Base-by-base conservation (phyloP, 129 eudicot genomes). In the Gnaphalium uliginosum region DNA sequence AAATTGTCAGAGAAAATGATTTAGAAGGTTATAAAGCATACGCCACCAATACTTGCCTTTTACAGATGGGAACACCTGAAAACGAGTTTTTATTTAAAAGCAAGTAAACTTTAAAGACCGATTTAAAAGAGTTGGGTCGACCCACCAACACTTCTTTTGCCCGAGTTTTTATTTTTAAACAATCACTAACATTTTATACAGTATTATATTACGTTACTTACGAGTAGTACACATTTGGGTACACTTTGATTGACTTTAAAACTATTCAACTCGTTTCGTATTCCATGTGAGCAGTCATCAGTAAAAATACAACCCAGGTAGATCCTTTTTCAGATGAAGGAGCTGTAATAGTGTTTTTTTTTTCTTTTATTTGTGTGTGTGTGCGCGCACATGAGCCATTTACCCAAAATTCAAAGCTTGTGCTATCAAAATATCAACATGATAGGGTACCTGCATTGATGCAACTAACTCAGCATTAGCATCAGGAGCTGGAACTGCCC, bases 401-500 rank as follows among this genome's bases (percentile, higher is more conserved):
- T 14, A 43, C 5, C 1, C 18, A 43, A 43, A 18, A 43, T 43
- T 43, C 51, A 13, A 9, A 46, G n/a, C 53, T 46, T 46, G 14
- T 46, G 18, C 17, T 46, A 46, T 46, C 53, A 46, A 46, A 46
- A 13, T 14, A 46, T 46, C n/a, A 46, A 46, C 53, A 46, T 14
- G 53, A 25, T 26, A 27, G 22, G 53, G 6, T 85, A 91, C 97
- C 97, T 86, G 87, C 85, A 85, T 69, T 62, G 89, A 84, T 13
- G 80, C 76, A 23, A 73, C 82, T 59, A 85, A 80, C 75, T 85
- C 85, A 9, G 92, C 89, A 78, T 89, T 87, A 62, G 88, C 92
- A 78, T 91, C 85, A 70, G 88, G 89, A 33, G 83, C 84, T 50
- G 89, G 83, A 79, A 68, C 82, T 51, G 85, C 88, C 71, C 72